A percentile compares a stretch with the other conserved stretches of the same genome.
Conservation (phyloP, 768 basidiomycete genomes). For the Suillus alpinus region DNA sequence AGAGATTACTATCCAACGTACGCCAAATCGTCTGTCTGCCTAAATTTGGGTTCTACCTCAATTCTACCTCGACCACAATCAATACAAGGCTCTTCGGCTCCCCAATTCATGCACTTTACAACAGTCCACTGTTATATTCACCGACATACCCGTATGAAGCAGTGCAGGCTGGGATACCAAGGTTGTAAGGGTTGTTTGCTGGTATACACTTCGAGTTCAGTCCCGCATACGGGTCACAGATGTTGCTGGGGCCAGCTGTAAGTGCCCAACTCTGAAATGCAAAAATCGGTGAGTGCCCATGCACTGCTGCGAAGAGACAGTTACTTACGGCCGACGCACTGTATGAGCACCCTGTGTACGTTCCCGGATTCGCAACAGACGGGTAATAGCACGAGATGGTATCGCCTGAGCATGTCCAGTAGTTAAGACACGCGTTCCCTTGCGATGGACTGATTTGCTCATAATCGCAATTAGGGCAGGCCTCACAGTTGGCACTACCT, state of each 20-base stretch:
- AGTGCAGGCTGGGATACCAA: neutral
- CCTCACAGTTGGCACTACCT: neutral
- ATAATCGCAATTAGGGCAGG: conserved; percentile 1
- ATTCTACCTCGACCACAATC: too few relatives aligned
- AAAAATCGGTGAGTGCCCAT: neutral
- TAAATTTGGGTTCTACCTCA: too few relatives aligned
- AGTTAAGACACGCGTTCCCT: conserved; percentile 1
- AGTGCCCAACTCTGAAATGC: neutral
- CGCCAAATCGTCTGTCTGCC: too few relatives aligned
- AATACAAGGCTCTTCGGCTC: neutral
- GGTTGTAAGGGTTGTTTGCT: neutral
- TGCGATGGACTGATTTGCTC: neutral
- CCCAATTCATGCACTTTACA: neutral
- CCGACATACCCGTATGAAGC: neutral
- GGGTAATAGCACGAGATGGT: neutral
- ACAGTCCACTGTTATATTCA: neutral
- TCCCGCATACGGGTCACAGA: neutral
- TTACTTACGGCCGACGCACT: neutral
- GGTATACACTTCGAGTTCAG: neutral
- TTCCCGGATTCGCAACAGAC: neutral
- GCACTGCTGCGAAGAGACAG: neutral
- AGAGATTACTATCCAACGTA: too few relatives aligned
- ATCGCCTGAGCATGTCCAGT: neutral
- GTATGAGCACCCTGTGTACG: neutral
- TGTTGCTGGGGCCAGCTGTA: neutral